These are phyloP conservation scores for Sarocladium oryzae DNA, from an alignment of 2,329 filamentous ascomycete genomes.

Conservation along the genomic window DNA sequence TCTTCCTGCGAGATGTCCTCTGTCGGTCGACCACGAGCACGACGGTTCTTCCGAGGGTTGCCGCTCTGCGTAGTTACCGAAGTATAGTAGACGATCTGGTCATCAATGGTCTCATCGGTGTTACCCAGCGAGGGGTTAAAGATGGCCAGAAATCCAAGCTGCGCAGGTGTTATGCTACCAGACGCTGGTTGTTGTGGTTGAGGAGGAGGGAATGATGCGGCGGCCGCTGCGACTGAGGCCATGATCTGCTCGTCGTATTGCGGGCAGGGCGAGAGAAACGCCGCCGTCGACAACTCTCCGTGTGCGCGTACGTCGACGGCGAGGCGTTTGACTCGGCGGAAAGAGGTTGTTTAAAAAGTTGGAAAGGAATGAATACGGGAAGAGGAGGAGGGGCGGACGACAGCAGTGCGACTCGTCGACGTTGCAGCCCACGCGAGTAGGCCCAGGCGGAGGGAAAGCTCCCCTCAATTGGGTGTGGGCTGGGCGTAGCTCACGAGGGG, in stretches of 20 bases:
- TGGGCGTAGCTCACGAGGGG: background rate
- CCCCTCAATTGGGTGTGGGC: background rate
- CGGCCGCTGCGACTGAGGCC: slow-evolving; percentile 1
- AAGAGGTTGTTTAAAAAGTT: background rate
- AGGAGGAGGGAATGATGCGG: slow-evolving; percentile 3
- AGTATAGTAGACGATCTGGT: slow-evolving; percentile 93
- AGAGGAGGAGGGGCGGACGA: background rate
- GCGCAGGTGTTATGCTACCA: slow-evolving; percentile 52
- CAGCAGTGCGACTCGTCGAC: background rate
- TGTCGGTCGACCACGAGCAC: slow-evolving; percentile 33
- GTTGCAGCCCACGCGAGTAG: slow-evolving; percentile 7
- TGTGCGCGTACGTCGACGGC: slow-evolving; percentile 9
- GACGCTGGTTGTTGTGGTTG: background rate
- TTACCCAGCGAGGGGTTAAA: slow-evolving; percentile 80
- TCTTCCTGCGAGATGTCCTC: slow-evolving; percentile 52
- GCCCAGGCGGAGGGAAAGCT: slow-evolving; percentile 8
- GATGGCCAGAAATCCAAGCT: slow-evolving; percentile 85
- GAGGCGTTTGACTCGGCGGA: background rate
- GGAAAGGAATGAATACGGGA: background rate
- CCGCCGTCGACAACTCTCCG: slow-evolving; percentile 8
- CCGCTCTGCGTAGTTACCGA: slow-evolving; percentile 44
- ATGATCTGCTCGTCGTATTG: background rate
- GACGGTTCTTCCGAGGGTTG: slow-evolving; percentile 31
- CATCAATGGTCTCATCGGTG: slow-evolving; percentile 52
- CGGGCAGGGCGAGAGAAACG: background rate